phyloP scores from a whole-genome alignment of 768 basidiomycete species.

The Kwoniella botswanensis region DNA sequence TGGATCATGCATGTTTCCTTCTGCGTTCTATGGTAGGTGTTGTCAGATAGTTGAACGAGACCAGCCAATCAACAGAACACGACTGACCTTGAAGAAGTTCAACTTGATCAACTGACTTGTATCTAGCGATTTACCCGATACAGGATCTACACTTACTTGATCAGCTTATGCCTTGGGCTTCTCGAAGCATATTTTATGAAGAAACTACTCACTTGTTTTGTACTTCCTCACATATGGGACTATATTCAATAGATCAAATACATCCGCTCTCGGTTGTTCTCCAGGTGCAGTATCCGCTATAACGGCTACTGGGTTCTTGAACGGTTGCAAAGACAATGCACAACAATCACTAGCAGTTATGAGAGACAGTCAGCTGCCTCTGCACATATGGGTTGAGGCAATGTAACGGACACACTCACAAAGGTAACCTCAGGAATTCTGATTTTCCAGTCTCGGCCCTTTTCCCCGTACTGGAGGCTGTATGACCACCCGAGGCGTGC shows the following conservation, averaged over 20 bases:
- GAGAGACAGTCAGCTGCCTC: slow-evolving; percentile 3
- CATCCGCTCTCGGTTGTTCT: slow-evolving; percentile 69
- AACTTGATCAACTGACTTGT: slow-evolving; percentile 60
- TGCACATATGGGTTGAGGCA: neutral
- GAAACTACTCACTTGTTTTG: slow-evolving; percentile 53
- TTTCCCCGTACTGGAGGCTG: slow-evolving; percentile 53
- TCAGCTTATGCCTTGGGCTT: neutral
- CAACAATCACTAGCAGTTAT: slow-evolving; percentile 70
- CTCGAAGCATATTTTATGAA: slow-evolving; percentile 2
- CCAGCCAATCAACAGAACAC: neutral
- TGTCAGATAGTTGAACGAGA: slow-evolving; percentile 6
- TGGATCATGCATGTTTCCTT: slow-evolving; percentile 90
- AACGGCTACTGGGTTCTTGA: slow-evolving; percentile 81
- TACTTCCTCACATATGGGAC: slow-evolving; percentile 83
- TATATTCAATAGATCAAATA: slow-evolving; percentile 90
- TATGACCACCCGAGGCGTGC: slow-evolving; percentile 53
- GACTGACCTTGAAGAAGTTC: slow-evolving; percentile 64
- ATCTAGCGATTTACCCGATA: slow-evolving; percentile 59
- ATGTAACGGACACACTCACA: slow-evolving; percentile 35
- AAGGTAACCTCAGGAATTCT: slow-evolving; percentile 55
- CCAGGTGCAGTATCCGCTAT: slow-evolving; percentile 60
- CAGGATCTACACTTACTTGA: slow-evolving; percentile 54
- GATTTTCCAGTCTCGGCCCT: slow-evolving; percentile 43
- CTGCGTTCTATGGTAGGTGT: slow-evolving; percentile 72
- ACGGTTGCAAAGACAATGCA: slow-evolving; percentile 86